A percentile compares a stretch with the other conserved stretches of the same genome.
phyloP scores from a whole-genome alignment of 2,329 filamentous ascomycete species.

The Microsporum canis region DNA sequence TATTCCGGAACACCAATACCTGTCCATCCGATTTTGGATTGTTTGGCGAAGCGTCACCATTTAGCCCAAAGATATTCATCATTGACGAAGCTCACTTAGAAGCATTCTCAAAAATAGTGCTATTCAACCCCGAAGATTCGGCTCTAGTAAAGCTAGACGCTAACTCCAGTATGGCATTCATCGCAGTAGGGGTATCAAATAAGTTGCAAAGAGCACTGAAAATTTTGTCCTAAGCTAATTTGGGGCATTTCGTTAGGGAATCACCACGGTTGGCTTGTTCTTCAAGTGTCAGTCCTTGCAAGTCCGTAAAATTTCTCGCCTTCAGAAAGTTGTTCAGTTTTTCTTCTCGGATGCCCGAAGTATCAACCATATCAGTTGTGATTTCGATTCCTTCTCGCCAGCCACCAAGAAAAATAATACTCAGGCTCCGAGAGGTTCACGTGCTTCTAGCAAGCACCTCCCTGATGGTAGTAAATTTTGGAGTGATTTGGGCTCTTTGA shows the following conservation, averaged over 20 bases:
- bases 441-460: conserved; percentile 59
- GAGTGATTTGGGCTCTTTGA: conserved; percentile 87
- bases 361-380: conserved; percentile 65
- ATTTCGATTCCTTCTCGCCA: conserved; percentile 93
- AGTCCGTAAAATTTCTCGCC: conserved; percentile 36
- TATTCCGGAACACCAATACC: conserved; percentile 51
- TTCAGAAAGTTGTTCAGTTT: conserved; percentile 60
- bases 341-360: conserved; percentile 67
- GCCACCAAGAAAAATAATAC: conserved; percentile 78
- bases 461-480: conserved; percentile 90
- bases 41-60: conserved; percentile 30
- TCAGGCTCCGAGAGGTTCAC: conserved; percentile 68
- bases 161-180: conserved; percentile 65
- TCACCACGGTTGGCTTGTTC: conserved; percentile 26
- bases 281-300: conserved; percentile 17
- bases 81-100: conserved; percentile 74
- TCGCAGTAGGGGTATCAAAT: conserved; percentile 71
- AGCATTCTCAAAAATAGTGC: conserved; percentile 40
- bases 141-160: conserved; percentile 62
- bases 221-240: conserved; percentile 14
- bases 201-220: conserved; percentile 62
- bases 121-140: conserved; percentile 35
- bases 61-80: conserved; percentile 70
- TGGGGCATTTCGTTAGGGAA: neutral
- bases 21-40: conserved; percentile 49